Evolutionary conservation across 2,329 filamentous ascomycete genomes (phyloP).

Genomic region (Intubia oerlemansii): DNA sequence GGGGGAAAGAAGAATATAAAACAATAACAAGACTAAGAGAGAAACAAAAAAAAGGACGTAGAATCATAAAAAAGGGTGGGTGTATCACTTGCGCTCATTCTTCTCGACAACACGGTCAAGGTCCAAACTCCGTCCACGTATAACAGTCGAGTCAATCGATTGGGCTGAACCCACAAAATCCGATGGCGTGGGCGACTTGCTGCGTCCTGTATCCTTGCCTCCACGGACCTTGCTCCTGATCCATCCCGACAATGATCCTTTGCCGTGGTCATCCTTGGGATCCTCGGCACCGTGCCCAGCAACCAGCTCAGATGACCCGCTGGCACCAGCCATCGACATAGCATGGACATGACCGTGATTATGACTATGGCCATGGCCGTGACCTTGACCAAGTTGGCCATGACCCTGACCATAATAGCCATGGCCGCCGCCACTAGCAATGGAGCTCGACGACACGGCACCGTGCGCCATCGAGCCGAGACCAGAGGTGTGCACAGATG

Average conservation of each 20-base stretch:
- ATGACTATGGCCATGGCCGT: too few species aligned
- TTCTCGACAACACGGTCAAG: constrained; percentile 4
- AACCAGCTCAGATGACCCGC: constrained; percentile 25
- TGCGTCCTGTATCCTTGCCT: constrained; percentile 32
- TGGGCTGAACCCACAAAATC: constrained; percentile 1
- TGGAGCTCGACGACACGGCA: constrained; percentile 44
- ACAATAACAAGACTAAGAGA: background rate
- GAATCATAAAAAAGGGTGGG: too few species aligned
- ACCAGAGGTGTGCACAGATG: constrained; percentile 18
- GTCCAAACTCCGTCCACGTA: constrained; percentile 6
- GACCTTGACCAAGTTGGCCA: too few species aligned
- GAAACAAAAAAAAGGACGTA: background rate
- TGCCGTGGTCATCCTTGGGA: constrained; percentile 20
- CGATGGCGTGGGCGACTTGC: constrained; percentile 28
- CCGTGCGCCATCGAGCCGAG: constrained; percentile 42
- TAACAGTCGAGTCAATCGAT: background rate
- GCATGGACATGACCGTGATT: too few species aligned
- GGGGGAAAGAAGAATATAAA: background rate
- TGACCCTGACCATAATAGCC: constrained; percentile 9
- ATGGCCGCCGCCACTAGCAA: constrained; percentile 31
- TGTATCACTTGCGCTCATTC: background rate
- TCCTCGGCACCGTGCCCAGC: constrained; percentile 19
- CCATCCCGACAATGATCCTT: constrained; percentile 30
- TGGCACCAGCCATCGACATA: constrained; percentile 28
- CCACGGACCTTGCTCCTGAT: constrained; percentile 39